Base-by-base conservation (phyloP, 768 basidiomycete genomes). In the Polyporus arcularius region DNA sequence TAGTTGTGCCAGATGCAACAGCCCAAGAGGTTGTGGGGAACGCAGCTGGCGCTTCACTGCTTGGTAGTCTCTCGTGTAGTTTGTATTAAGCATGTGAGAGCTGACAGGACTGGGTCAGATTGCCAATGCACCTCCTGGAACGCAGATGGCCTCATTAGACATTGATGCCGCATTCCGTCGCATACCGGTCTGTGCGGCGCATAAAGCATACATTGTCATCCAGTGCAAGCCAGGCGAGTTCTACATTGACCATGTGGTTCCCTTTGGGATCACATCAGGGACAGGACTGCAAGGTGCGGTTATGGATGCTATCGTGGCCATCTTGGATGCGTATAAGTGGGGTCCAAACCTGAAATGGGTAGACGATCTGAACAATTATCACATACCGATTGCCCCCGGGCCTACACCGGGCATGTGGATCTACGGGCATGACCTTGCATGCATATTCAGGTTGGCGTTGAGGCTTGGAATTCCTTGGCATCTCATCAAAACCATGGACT, bases 381-480 rank as follows among this genome's bases (percentile, higher is more conserved):
- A 43, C 4, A 12, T 57, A 5, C 61, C 61, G 1, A 47, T 42
- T 26, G 21, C 21, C 21, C 21, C 21, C 21, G 18, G 46, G 39
- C 10, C 12, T 12, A n/a, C 15, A 18, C 9, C 41, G 18, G 12
- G 4, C 9, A 46, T 16, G 2, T 64, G 54, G 30, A 18, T 8
- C 1, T 63, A 57, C 39, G 60, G 35, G 10, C 42, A 61, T 28
- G 18, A n/a, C 0, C 14, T 51, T 0, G 50, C 18, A 4, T 40
- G 43, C 16, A 51, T 58, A 39, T 45, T 63, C n/a, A 10, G 14
- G 0, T 14, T 55, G 0, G 60, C 72, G 12, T 53, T 58, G 21
- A 51, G 52, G 1, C 58, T 75, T 2, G 57, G 66, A 1, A 45
- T 71, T 4, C 70, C 73, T 0, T 73, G 72, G 70, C 67, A 71